A percentile compares a stretch with the other conserved stretches of the same genome.
phyloP scores from a whole-genome alignment of 2,329 filamentous ascomycete genomes.

The Fusarium sp. region DNA sequence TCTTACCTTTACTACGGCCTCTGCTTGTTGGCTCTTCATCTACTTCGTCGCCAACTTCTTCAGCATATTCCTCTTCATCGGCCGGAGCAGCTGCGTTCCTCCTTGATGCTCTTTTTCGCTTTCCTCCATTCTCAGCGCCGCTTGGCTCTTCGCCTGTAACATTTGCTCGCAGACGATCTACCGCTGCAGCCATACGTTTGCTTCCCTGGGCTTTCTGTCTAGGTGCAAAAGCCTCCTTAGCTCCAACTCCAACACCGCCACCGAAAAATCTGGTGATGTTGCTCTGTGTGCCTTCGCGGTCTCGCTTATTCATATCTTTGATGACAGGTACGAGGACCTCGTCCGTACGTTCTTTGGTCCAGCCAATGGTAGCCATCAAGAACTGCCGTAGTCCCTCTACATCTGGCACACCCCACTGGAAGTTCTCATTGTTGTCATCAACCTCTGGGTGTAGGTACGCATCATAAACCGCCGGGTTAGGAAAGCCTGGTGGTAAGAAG shows the following conservation, averaged over 20 bases:
- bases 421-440: slow-evolving; percentile 78
- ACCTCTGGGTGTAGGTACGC: slow-evolving; percentile 91
- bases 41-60: slow-evolving; percentile 22
- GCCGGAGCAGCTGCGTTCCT: slow-evolving; percentile 23
- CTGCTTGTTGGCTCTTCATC: slow-evolving; percentile 6
- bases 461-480: slow-evolving; percentile 77
- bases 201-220: slow-evolving; percentile 72
- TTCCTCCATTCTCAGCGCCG: slow-evolving; percentile 13
- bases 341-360: slow-evolving; percentile 90
- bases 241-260: slow-evolving; percentile 75
- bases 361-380: slow-evolving; percentile 91
- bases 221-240: slow-evolving; percentile 74
- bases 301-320: slow-evolving; percentile 89
- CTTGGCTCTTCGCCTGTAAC: slow-evolving; percentile 28
- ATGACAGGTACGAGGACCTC: slow-evolving; percentile 97
- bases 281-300: slow-evolving; percentile 89
- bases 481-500: slow-evolving; percentile 84
- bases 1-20: slow-evolving; percentile 27
- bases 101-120: slow-evolving; percentile 38
- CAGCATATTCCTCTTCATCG: slow-evolving; percentile 26
- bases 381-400: slow-evolving; percentile 85
- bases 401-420: slow-evolving; percentile 97
- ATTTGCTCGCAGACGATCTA: slow-evolving; percentile 68
- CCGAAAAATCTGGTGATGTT: slow-evolving; percentile 96
- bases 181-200: slow-evolving; percentile 78